These are phyloP conservation scores for Phytophthora constricta DNA, from an alignment of 352 stramenopile species.

Conservation along the genomic window DNA sequence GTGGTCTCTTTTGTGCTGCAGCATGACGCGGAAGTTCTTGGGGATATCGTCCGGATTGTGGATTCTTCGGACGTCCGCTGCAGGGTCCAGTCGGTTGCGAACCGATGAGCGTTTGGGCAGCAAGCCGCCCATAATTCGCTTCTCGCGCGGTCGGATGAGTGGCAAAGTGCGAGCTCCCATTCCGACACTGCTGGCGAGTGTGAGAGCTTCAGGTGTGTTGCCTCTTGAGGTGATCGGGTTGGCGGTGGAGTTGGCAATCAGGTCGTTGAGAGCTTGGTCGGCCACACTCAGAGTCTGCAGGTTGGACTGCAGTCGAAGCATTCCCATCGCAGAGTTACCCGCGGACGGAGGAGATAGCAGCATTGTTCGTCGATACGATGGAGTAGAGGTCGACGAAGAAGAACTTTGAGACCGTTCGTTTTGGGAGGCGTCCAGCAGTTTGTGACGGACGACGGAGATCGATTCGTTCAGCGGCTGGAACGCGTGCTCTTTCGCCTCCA, in stretches of 20 bases:
- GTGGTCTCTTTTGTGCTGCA: constrained; percentile 62
- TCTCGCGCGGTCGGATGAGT: constrained; percentile 61
- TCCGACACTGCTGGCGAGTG: constrained; percentile 44
- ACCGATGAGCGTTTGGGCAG: constrained; percentile 72
- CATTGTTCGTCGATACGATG: constrained; percentile 21
- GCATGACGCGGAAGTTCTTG: constrained; percentile 69
- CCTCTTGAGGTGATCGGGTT: constrained; percentile 20
- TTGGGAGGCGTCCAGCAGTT: constrained; percentile 37
- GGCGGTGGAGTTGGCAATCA: constrained; percentile 24
- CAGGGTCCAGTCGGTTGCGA: constrained; percentile 66
- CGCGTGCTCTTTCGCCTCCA: constrained; percentile 46
- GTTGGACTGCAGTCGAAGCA: constrained; percentile 15
- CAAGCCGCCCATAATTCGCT: constrained; percentile 67
- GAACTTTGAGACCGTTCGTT: constrained; percentile 8
- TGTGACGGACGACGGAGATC: constrained; percentile 57
- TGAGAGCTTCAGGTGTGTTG: constrained; percentile 18
- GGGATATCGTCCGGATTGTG: constrained; percentile 77
- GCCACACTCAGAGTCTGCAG: constrained; percentile 22
- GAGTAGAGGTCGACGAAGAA: constrained; percentile 4
- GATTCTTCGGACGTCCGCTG: constrained; percentile 70
- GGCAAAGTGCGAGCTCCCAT: constrained; percentile 51
- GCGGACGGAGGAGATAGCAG: not conserved
- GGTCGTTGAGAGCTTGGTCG: constrained; percentile 31
- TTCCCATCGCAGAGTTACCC: not conserved
- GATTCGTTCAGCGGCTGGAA: constrained; percentile 62